A percentile compares a stretch with the other conserved stretches of the same genome.
phyloP scores from a whole-genome alignment of 768 basidiomycete genomes.

The Termitomyces sp. region DNA sequence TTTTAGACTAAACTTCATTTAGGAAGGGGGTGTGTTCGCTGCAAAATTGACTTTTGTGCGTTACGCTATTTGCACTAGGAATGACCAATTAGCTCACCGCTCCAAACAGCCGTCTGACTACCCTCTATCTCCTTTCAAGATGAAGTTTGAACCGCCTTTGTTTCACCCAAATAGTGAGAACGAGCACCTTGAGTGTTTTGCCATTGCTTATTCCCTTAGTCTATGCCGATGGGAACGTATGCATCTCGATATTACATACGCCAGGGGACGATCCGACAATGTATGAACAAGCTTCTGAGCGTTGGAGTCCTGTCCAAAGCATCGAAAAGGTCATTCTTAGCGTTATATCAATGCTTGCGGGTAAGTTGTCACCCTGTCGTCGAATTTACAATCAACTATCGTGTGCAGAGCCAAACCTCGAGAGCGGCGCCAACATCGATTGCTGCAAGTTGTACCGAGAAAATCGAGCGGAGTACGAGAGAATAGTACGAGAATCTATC shows the following conservation, averaged over 20 bases:
- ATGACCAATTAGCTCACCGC: neutral
- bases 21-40: constrained; percentile 95
- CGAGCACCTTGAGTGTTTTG: neutral
- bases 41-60: constrained; percentile 90
- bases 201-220: constrained; percentile 45
- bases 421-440: constrained; percentile 95
- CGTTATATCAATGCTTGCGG: constrained; percentile 96
- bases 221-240: constrained; percentile 94
- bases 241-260: constrained; percentile 96
- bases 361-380: constrained; percentile 33
- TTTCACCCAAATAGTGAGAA: constrained; percentile 95
- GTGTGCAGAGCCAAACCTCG: constrained; percentile 80
- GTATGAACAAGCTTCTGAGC: constrained; percentile 93
- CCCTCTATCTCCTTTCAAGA: constrained; percentile 97
- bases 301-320: constrained; percentile 99
- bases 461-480: constrained; percentile 83
- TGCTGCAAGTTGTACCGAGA: constrained; percentile 97
- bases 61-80: constrained; percentile 13
- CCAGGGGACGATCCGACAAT: constrained; percentile 89
- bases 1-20: constrained; percentile 1
- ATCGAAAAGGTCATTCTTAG: constrained; percentile 96
- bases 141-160: constrained; percentile 96
- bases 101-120: constrained; percentile 81
- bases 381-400: constrained; percentile 13
- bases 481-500: constrained; percentile 77